A percentile compares a stretch with the other conserved stretches of the same genome.
Evolutionary conservation across 495 filamentous ascomycete genomes (phyloP).

Genomic region (Penicillium taxi): DNA sequence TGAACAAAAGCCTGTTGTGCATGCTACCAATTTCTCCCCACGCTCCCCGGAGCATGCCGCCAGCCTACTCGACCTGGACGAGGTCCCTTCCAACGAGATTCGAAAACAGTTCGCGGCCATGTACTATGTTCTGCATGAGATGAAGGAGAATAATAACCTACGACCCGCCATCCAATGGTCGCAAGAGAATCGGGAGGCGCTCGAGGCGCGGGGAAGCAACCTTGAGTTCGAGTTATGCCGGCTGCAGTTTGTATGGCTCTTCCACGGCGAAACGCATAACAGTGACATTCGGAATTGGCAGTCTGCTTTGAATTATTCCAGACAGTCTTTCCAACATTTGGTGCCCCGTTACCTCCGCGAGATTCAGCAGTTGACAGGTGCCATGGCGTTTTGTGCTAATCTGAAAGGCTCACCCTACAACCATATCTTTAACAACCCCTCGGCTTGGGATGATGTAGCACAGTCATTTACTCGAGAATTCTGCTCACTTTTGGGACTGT

Average conservation of each 20-base stretch:
- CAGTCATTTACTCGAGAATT: conserved; percentile 87
- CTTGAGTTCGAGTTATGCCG: conserved; percentile 90
- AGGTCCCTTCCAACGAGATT: conserved; percentile 58
- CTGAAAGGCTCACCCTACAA: conserved; percentile 64
- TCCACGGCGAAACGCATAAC: conserved; percentile 39
- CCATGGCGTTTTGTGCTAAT: conserved; percentile 69
- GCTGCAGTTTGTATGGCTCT: conserved; percentile 81
- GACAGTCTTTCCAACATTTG: conserved; percentile 57
- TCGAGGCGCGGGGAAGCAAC: conserved; percentile 81
- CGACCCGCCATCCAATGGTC: conserved; percentile 84
- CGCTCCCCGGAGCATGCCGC: conserved; percentile 13
- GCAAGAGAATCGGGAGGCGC: conserved; percentile 51
- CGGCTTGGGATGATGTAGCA: conserved; percentile 72
- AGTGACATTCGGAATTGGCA: conserved; percentile 34
- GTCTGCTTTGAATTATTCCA: conserved; percentile 66
- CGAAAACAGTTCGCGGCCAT: conserved; percentile 75
- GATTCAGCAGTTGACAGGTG: conserved; percentile 65
- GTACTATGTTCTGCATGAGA: conserved; percentile 77
- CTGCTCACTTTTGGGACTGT: conserved; percentile 81
- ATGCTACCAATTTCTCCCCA: conserved; percentile 7
- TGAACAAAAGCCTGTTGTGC: conserved; percentile 21
- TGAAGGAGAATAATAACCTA: conserved; percentile 63
- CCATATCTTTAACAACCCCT: conserved; percentile 61
- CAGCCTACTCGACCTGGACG: conserved; percentile 38
- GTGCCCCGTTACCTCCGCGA: conserved; percentile 61